Evolutionary conservation across 345 rosid species (phyloP).

Genomic region (Theobroma cacao): DNA sequence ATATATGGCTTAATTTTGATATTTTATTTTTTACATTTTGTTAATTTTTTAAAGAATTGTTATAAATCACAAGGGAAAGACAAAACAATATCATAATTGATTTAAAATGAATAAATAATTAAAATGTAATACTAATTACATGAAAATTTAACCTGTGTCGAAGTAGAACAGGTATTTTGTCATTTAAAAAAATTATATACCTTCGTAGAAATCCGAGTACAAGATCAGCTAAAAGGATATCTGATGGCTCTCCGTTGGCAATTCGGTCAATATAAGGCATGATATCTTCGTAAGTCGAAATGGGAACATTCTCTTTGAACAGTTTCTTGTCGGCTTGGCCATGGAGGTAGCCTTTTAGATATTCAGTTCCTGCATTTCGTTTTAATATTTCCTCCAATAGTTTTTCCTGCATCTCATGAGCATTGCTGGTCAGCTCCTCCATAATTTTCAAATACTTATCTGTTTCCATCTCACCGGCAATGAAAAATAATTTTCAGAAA

Average conservation of each 20-base stretch:
- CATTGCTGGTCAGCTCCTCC: constrained; percentile 66
- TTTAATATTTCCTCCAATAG: constrained; percentile 52
- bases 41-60: too few species aligned
- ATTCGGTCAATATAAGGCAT: constrained; percentile 65
- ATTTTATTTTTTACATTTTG: too few species aligned
- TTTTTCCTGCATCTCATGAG: constrained; percentile 45
- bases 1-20: too few species aligned
- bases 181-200: too few species aligned
- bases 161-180: too few species aligned
- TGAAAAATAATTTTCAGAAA: too few species aligned
- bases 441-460: constrained; percentile 33
- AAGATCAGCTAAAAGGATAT: constrained; percentile 63
- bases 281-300: constrained; percentile 73
- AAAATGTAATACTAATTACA: too few species aligned
- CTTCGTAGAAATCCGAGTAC: constrained; percentile 83
- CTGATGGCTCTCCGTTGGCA: constrained; percentile 61
- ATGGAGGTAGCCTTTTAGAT: constrained; percentile 49
- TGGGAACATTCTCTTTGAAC: constrained; percentile 68
- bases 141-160: too few species aligned
- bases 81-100: too few species aligned
- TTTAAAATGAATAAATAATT: too few species aligned
- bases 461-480: too few species aligned
- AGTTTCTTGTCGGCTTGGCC: constrained; percentile 37
- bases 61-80: too few species aligned
- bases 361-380: constrained; percentile 50